Evolutionary conservation across 495 filamentous ascomycete species (phyloP), one percentile per base, ranked within the genome.

Genomic region (Penicillium fimorum): DNA sequence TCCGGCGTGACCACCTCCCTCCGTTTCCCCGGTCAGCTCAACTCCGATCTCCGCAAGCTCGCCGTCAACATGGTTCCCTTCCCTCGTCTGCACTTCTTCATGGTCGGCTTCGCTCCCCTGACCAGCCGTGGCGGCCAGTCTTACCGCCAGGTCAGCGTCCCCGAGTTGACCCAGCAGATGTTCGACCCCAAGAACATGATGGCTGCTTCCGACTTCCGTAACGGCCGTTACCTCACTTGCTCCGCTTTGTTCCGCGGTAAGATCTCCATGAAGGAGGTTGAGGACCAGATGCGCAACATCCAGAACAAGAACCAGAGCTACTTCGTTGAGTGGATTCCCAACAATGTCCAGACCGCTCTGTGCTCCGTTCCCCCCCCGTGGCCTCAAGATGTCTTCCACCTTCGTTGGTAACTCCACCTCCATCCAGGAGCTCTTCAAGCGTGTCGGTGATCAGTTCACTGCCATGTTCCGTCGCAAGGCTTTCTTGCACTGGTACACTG

Each of bases 161-260:
- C 95, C 33, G 94, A 99, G 84, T 84, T 99, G 76, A 99, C 94
- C 70, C 94, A 99, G 83, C 94, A 99, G 79, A 99, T 99, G 92
- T 99, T 91, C 83, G 94, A 99, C 82, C 94, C 94, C 70, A 99
- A 99, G 90, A 99, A 99, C 86, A 99, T 99, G 94, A 99, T 99
- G 94, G 94, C 94, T 77, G 94, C 94, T 54, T 94, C 92, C 51
- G 94, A 99, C 82, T 99, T 99, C 89, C 88, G 94, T 66, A 99
- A 99, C 75, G 94, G 94, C 69, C 95, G 94, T 62, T 99, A 99
- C 81, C 87, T 99, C 58, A 99, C 94, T 58, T 99, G 94, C 87
- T 96, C 92, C 78, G 93, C 95, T 77, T 96, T 99, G 79, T 99
- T 97, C 92, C 94, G 94, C 79, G 94, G 94, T 73, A 96, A 96